Conservation (phyloP, 2,329 filamentous ascomycete genomes). For the Helicocarpus griseus region DNA sequence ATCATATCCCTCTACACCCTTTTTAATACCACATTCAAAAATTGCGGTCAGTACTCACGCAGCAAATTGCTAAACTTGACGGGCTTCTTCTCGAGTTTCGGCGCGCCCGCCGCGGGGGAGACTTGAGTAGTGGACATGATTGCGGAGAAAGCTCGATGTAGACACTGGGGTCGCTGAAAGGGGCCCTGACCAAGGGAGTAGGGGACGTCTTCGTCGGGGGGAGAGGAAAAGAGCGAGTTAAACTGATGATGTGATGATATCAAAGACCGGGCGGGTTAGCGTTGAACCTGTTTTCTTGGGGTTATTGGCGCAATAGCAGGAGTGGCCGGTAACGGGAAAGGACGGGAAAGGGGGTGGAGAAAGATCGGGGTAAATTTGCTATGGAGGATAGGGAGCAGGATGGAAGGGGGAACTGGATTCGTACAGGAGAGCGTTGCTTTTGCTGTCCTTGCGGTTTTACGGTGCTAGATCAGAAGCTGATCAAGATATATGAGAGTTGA, state of each 20-base stretch:
- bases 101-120: slow-evolving; percentile 17
- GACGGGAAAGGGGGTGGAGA: too few species aligned
- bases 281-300: neutral
- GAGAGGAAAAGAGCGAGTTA: too few species aligned
- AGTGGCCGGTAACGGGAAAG: too few species aligned
- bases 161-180: slow-evolving; percentile 54
- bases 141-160: slow-evolving; percentile 9
- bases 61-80: slow-evolving; percentile 99
- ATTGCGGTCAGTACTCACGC: slow-evolving; percentile 37
- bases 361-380: too few species aligned
- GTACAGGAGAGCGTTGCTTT: too few species aligned
- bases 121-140: slow-evolving; percentile 21
- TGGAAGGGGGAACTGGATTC: too few species aligned
- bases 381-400: too few species aligned
- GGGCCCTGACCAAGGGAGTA: slow-evolving; percentile 96
- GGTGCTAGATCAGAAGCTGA: too few species aligned
- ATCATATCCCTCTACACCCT: neutral
- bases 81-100: slow-evolving; percentile 90
- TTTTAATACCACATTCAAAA: neutral
- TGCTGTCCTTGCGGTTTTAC: too few species aligned
- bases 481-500: too few species aligned
- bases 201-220: slow-evolving; percentile 4
- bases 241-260: neutral
- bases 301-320: too few species aligned
- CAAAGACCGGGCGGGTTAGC: neutral